These are phyloP conservation scores for Boletus rubescentipes DNA, from an alignment of 768 basidiomycete species.

Conservation along the genomic window DNA sequence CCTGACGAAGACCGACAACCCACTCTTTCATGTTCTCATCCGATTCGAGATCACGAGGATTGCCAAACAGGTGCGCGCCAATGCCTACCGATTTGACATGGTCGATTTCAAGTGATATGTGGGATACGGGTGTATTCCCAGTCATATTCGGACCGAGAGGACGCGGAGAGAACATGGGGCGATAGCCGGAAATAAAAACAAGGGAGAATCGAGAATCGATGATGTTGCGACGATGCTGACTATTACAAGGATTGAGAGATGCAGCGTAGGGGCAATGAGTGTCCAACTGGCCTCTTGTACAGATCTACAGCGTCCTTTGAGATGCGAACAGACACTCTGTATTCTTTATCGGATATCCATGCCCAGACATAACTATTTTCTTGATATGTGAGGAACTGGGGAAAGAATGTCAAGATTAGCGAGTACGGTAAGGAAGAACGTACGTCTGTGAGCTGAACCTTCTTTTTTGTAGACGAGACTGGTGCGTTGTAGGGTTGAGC, in stretches of 20 bases:
- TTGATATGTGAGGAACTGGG: constrained; percentile 57
- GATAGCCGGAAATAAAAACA: constrained; percentile 49
- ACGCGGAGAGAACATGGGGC: constrained; percentile 50
- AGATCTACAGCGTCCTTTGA: constrained; percentile 47
- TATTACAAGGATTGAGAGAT: constrained; percentile 16
- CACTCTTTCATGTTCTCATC: constrained; percentile 46
- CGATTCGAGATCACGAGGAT: constrained; percentile 46
- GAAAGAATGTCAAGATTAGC: neutral
- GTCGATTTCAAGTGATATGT: constrained; percentile 56
- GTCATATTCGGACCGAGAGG: constrained; percentile 38
- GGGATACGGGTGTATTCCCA: constrained; percentile 40
- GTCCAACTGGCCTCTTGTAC: constrained; percentile 40
- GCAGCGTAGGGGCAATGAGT: neutral
- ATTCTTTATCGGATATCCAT: constrained; percentile 55
- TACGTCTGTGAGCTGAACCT: constrained; percentile 61
- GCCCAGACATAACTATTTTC: constrained; percentile 58
- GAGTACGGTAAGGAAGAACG: neutral
- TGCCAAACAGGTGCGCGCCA: constrained; percentile 45
- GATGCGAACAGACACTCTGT: constrained; percentile 53
- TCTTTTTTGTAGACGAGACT: constrained; percentile 40
- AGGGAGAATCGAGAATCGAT: constrained; percentile 48
- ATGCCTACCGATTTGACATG: constrained; percentile 43
- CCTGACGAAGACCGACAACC: constrained; percentile 53
- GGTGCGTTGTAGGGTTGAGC: constrained; percentile 35
- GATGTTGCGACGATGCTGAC: constrained; percentile 34